Conservation (phyloP, 1,139 yeast genomes). For the Keqinozyma sinolaborantium region DNA sequence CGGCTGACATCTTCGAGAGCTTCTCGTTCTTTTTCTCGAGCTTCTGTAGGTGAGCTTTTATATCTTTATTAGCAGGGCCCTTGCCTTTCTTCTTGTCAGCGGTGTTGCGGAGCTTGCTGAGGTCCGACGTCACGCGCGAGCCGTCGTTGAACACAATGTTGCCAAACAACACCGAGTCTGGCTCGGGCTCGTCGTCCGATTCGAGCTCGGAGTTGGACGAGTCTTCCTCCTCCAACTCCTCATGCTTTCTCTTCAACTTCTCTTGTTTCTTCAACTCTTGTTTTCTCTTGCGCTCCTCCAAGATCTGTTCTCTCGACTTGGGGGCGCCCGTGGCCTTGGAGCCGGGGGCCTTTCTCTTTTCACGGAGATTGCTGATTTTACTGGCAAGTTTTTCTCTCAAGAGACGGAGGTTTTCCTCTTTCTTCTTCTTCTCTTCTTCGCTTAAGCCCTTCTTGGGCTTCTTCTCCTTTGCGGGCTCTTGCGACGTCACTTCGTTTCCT, state of each 20-base stretch:
- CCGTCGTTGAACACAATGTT: constrained; percentile 85
- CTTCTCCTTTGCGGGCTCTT: constrained; percentile 15
- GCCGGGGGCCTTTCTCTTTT: constrained; percentile 90
- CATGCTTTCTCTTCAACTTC: constrained; percentile 34
- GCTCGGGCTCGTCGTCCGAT: constrained; percentile 29
- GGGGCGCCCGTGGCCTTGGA: constrained; percentile 78
- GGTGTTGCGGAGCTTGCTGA: constrained; percentile 51
- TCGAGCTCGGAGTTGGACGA: constrained; percentile 34
- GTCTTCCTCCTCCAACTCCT: constrained; percentile 29
- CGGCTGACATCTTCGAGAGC: constrained; percentile 56
- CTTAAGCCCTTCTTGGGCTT: constrained; percentile 26
- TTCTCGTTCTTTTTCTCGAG: constrained; percentile 73
- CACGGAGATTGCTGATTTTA: constrained; percentile 67
- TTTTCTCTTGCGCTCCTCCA: constrained; percentile 51
- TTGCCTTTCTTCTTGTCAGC: constrained; percentile 55
- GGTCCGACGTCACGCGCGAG: constrained; percentile 73
- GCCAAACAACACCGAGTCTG: constrained; percentile 62
- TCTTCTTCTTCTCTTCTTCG: constrained; percentile 46
- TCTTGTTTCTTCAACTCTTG: constrained; percentile 38
- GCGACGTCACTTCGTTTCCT: constrained; percentile 51
- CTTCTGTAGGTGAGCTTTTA: constrained; percentile 75
- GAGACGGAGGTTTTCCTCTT: constrained; percentile 55
- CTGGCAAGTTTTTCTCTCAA: constrained; percentile 70
- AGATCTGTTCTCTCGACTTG: constrained; percentile 70
- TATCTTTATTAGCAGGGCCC: constrained; percentile 84